Base-by-base conservation (phyloP, 352 stramenopile genomes). In the Thalassiosira tumida region DNA sequence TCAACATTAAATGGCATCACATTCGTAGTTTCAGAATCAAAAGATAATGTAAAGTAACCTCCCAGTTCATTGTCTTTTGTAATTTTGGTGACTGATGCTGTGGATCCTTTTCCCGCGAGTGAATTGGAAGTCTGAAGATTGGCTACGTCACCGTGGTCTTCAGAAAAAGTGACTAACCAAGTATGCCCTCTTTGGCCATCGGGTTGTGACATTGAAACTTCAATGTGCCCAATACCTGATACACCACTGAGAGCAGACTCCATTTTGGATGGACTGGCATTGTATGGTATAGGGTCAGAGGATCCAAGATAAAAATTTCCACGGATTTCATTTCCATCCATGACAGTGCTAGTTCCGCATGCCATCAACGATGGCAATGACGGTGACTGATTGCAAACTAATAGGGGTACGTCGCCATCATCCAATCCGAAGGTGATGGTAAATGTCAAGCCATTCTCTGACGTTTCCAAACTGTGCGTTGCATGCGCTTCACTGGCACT, bases 31-130 rank as follows among this genome's bases (percentile, higher is more conserved):
- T 98, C 97, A 7, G 95, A 96, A 80, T 97, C 96, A 86, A 98
- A 98, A 43, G 95, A 96, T 1, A 99, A 91, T 24, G 94, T 96
- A 86, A 99, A 99, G 6, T 84, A 96, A 0, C 98, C 98, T 7
- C 93, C 95, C 0, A 99, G 69, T 51, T 94, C 96, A 70, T 96
- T 99, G 0, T 96, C 97, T 43, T 98, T 96, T 0, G 94, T 96
- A 43, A 98, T 97, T 87, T 98, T 97, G 10, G 72, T 82, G 37
- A 98, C 98, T 0, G 92, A 73, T 69, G 96, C 54, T 15, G 76
- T 85, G 24, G 94, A 91, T 72, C 90, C 94, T 87, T 96, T 96
- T 14, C 96, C 96, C 41, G 87, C 96, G 29, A 97, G 89, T n/a
- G 93, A 94, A 72, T 83, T 96, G 17, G 93, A 92, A 67, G 87